Evolutionary conservation across 73 alveolate genomes (phyloP).

Genomic region (Paraurostyla sp.): DNA sequence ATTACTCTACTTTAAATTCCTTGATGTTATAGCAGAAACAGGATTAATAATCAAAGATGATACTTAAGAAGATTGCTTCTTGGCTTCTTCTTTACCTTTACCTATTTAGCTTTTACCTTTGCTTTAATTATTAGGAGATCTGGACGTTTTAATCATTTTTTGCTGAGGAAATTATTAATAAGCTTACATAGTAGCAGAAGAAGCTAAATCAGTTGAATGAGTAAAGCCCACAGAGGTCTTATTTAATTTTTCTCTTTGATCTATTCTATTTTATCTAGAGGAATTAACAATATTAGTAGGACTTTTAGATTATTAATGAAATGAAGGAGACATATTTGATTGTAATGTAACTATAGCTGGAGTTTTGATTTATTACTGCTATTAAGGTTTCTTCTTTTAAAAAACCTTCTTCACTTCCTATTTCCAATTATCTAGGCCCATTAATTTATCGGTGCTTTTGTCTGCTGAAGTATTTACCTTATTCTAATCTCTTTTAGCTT

Average conservation of each 20-base stretch:
- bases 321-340: constrained; percentile 9
- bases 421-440: constrained; percentile 33
- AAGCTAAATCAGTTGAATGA: no score
- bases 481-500: no score
- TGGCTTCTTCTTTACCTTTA: no score
- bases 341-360: background rate
- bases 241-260: background rate
- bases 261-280: background rate
- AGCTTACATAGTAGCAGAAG: no score
- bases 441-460: background rate
- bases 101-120: background rate
- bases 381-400: constrained; percentile 13
- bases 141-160: background rate
- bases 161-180: background rate
- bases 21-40: no score
- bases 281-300: background rate
- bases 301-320: background rate
- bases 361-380: background rate
- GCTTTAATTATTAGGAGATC: background rate
- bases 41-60: no score
- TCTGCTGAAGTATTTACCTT: no score
- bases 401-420: constrained; percentile 41
- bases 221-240: no score
- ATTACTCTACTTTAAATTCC: no score
- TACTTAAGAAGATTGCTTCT: no score